Evolutionary conservation across 1,284 basidiomycete genomes (phyloP), one percentile per base, ranked within the genome.

Genomic region (Sanghuangporus sanghuang): DNA sequence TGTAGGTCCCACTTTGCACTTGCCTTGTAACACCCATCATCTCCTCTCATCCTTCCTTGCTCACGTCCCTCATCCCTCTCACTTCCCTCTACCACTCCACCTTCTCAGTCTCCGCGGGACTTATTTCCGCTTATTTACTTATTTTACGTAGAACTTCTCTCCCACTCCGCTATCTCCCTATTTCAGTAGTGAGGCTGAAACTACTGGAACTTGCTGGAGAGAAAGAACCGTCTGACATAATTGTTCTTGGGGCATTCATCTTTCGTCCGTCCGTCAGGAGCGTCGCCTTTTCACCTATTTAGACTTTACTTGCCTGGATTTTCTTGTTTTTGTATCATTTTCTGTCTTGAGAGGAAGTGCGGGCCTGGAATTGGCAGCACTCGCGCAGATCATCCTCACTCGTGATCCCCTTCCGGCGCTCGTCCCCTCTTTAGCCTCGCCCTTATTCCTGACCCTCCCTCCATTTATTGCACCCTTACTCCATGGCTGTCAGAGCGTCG

Each of bases 1-100:
- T 9, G 49, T 52, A 6, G n/a, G 49, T 49, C n/a, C n/a, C 40
- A 49, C 38, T 32, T 61, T 61, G 18, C 59, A 38, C 59, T 61
- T 53, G 40, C 52, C 18, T 27, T 44, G 48, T 23, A 52, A 52
- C 49, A 21, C 38, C 49, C 39, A 61, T 44, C 59, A 52, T 36
- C 59, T 50, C 46, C 23, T 50, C 32, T 40, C 18, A 3, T n/a
- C 6, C 49, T 39, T 14, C n/a, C 49, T 52, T 36, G 6, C 21
- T 42, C 59, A 38, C 52, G n/a, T 23, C 18, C 39, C 46, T 39
- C 49, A 16, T 23, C 21, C 23, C 11, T 21, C 49, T n/a, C 36
- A 23, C 36, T 38, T 38, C 35, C 23, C 27, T 59, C 38, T 40
- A 23, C 40, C 35, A 48, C 27, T 59, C 38, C 38, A 16, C 52